Evolutionary conservation across 805 yeast genomes (phyloP).

Genomic region (Yueomyces sinensis): DNA sequence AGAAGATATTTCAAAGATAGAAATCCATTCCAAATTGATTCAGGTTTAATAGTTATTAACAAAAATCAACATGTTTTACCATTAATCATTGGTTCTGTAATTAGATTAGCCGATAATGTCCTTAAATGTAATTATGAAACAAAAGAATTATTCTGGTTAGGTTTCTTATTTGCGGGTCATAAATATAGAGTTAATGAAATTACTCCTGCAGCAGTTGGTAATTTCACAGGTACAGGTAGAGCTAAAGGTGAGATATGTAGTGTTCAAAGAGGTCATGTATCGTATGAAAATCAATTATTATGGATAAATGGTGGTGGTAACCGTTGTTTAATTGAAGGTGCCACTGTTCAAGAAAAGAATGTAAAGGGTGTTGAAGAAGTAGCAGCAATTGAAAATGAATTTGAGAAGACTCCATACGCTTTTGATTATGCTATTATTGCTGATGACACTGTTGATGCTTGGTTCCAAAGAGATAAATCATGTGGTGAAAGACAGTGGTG

Average conservation of each 20-base stretch:
- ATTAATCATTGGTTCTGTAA: constrained; percentile 29
- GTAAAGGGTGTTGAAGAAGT: neutral
- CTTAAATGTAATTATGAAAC: constrained; percentile 50
- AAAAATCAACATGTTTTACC: constrained; percentile 35
- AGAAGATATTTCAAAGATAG: constrained; percentile 32
- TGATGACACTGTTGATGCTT: neutral
- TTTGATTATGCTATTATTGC: neutral
- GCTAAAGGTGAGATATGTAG: constrained; percentile 8
- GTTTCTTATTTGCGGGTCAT: constrained; percentile 30
- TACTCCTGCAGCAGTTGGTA: constrained; percentile 25
- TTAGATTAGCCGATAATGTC: constrained; percentile 32
- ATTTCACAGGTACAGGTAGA: constrained; percentile 4
- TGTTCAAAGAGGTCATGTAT: constrained; percentile 14
- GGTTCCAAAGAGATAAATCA: neutral
- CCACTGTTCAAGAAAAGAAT: constrained; percentile 4
- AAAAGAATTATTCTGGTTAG: constrained; percentile 63
- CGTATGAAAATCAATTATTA: constrained; percentile 16
- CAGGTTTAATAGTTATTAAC: constrained; percentile 31
- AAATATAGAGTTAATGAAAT: constrained; percentile 20
- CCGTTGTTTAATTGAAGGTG: constrained; percentile 4
- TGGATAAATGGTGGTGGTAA: constrained; percentile 53
- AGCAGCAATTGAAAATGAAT: constrained; percentile 1
- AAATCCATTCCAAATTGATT: constrained; percentile 33
- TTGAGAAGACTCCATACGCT: constrained; percentile 1
- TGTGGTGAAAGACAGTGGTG: neutral